Conservation (phyloP, 2,329 filamentous ascomycete genomes). For the Alternaria alternata region DNA sequence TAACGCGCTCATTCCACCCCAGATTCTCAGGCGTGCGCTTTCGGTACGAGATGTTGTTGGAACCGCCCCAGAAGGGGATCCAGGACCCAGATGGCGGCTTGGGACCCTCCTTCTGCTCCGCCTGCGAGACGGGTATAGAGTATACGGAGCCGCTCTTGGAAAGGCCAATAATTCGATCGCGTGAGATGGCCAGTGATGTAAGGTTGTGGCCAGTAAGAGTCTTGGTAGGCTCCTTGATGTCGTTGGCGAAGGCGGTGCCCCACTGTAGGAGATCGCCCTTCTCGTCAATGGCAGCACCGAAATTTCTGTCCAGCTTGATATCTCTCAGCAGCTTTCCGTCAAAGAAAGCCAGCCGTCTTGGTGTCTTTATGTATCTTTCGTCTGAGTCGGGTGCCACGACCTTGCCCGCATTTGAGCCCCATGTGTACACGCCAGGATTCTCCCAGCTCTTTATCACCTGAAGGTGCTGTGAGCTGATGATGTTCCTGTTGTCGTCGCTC, state of each 20-base stretch:
- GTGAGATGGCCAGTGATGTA: conserved; percentile 76
- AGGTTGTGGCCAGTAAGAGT: conserved; percentile 87
- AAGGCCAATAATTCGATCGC: conserved; percentile 83
- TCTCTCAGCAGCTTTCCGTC: conserved; percentile 85
- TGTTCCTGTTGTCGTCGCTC: conserved; percentile 76
- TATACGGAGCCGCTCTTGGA: conserved; percentile 80
- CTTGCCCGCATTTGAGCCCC: conserved; percentile 85
- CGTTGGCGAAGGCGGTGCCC: conserved; percentile 78
- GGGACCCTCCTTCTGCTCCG: conserved; percentile 71
- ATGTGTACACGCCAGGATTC: conserved; percentile 89
- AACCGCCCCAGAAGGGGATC: conserved; percentile 75
- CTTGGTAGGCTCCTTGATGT: conserved; percentile 68
- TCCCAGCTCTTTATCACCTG: conserved; percentile 85
- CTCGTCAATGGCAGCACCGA: conserved; percentile 87
- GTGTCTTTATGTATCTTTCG: conserved; percentile 80
- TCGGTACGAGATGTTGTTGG: conserved; percentile 74
- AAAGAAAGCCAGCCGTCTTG: conserved; percentile 81
- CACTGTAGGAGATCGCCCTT: conserved; percentile 91
- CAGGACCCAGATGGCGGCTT: conserved; percentile 73
- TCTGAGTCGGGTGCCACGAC: conserved; percentile 87
- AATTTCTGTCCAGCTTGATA: conserved; percentile 81
- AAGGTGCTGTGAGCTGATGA: conserved; percentile 83
- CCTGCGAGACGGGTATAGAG: conserved; percentile 78
- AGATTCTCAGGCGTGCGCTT: conserved; percentile 71
- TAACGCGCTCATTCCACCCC: conserved; percentile 74